Evolutionary conservation across 1,284 basidiomycete species (phyloP).

Genomic region (Coniferiporia sulphurascens): DNA sequence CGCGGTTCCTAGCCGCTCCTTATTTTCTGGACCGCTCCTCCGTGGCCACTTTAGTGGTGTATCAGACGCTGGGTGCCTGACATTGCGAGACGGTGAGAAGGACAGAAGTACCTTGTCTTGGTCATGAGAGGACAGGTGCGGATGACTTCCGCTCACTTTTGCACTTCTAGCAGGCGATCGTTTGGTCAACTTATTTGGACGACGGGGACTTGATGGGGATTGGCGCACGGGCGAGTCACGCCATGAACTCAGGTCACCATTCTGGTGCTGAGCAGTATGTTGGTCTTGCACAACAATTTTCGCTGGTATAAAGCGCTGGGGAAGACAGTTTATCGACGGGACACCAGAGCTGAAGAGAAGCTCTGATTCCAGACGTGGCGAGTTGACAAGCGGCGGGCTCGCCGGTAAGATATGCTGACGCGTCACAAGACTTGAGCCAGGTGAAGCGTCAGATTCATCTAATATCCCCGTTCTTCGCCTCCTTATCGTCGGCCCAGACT

Average conservation of each 20-base stretch:
- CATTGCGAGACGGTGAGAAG: background rate
- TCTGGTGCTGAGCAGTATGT: no score
- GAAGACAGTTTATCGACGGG: background rate
- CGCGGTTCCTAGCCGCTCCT: background rate
- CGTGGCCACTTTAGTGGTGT: constrained; percentile 2
- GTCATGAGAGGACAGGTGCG: background rate
- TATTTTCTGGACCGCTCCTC: background rate
- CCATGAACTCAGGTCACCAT: background rate
- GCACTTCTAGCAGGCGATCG: background rate
- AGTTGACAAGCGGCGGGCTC: constrained; percentile 12
- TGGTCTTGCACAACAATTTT: background rate
- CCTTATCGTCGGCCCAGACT: background rate
- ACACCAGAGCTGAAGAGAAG: constrained; percentile 11
- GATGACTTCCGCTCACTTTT: background rate
- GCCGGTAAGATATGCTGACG: constrained; percentile 6
- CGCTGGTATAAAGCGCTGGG: background rate
- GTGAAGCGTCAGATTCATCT: background rate
- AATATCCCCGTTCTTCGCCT: background rate
- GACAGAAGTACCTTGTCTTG: background rate
- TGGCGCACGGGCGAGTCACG: background rate
- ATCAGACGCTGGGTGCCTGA: background rate
- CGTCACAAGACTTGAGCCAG: background rate
- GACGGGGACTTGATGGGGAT: constrained; percentile 5
- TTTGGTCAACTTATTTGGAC: constrained; percentile 1
- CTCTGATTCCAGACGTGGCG: constrained; percentile 10